phyloP scores from a whole-genome alignment of 495 filamentous ascomycete genomes.

The Friedmanniomyces endolithicus region DNA sequence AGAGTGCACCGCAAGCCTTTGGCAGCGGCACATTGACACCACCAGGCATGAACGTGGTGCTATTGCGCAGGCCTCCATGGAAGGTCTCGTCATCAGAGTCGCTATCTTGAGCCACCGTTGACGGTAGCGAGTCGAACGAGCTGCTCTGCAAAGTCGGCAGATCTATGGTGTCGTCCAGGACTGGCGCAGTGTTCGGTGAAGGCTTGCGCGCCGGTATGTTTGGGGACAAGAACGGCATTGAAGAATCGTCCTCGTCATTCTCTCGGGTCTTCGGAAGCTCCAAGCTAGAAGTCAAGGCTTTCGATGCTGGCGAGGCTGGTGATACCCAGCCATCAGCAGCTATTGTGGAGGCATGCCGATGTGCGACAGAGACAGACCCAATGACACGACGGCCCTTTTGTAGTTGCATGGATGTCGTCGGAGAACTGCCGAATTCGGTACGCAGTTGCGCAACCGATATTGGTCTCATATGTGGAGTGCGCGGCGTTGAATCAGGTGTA shows the following conservation, averaged over 20 bases:
- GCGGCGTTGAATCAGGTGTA: no score
- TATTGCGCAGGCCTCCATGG: background rate
- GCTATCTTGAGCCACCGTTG: background rate
- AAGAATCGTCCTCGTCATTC: background rate
- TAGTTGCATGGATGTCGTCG: conserved; percentile 11
- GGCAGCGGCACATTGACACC: conserved; percentile 21
- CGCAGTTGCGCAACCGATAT: background rate
- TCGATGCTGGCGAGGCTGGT: background rate
- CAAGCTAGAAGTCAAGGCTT: conserved; percentile 10
- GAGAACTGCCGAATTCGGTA: background rate
- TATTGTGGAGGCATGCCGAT: background rate
- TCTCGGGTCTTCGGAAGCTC: conserved; percentile 8
- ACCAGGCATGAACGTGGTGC: conserved; percentile 9
- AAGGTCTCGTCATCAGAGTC: conserved; percentile 20
- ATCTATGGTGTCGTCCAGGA: conserved; percentile 1
- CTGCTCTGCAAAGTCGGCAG: conserved; percentile 5
- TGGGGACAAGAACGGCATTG: conserved; percentile 18
- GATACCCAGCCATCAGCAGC: background rate
- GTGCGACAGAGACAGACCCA: background rate
- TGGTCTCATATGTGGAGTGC: background rate
- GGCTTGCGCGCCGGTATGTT: conserved; percentile 7
- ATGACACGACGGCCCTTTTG: background rate
- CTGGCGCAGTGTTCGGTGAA: conserved; percentile 1
- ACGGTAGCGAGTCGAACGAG: conserved; percentile 3
- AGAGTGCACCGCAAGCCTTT: conserved; percentile 21